These are phyloP conservation scores for Tephrocybe sp. DNA, from an alignment of 768 basidiomycete species.

Conservation along the genomic window DNA sequence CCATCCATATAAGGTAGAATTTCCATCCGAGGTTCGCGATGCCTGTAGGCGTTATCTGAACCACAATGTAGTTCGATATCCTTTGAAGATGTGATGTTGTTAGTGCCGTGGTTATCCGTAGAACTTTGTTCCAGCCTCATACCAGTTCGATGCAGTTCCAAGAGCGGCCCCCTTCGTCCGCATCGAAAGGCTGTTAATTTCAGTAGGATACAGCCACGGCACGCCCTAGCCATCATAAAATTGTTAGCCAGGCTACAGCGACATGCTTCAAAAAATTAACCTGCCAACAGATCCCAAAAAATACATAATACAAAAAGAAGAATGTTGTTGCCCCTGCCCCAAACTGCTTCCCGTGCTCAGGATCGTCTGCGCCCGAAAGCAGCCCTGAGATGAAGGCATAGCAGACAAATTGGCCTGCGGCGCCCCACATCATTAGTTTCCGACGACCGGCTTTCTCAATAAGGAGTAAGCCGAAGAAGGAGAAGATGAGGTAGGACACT, in stretches of 20 bases:
- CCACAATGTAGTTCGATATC: constrained; percentile 52
- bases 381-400: constrained; percentile 44
- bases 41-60: constrained; percentile 48
- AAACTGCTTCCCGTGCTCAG: constrained; percentile 30
- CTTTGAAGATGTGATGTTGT: constrained; percentile 16
- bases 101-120: not conserved
- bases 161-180: constrained; percentile 49
- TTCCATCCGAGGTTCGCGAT: constrained; percentile 48
- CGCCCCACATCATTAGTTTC: constrained; percentile 55
- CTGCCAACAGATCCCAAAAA: constrained; percentile 56
- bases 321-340: constrained; percentile 47
- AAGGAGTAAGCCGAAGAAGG: constrained; percentile 43
- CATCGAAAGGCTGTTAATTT: constrained; percentile 52
- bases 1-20: constrained; percentile 50
- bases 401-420: constrained; percentile 48
- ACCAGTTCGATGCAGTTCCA: constrained; percentile 51
- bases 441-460: constrained; percentile 50
- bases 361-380: constrained; percentile 34
- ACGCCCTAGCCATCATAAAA: constrained; percentile 33
- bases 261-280: constrained; percentile 20
- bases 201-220: constrained; percentile 51
- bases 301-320: constrained; percentile 51
- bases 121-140: not conserved
- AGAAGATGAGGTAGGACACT: constrained; percentile 48
- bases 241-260: not conserved